These are phyloP conservation scores for Erodium maritimum DNA, from an alignment of 345 rosid genomes.

Conservation along the genomic window DNA sequence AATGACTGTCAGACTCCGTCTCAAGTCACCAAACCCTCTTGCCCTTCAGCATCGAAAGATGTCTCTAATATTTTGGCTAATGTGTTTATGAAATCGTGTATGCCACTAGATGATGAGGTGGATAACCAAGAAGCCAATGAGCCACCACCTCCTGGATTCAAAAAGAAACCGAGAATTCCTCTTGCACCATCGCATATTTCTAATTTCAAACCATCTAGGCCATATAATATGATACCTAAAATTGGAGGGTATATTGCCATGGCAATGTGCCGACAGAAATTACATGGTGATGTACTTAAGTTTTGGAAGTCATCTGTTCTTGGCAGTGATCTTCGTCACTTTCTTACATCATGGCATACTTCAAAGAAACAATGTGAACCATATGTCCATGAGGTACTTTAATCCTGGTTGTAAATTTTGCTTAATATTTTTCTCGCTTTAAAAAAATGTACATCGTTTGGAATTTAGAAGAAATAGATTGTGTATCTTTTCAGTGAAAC, in stretches of 20 bases:
- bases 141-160: conserved; percentile 66
- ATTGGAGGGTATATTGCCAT: conserved; percentile 45
- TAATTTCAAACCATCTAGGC: conserved; percentile 32
- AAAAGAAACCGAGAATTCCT: conserved; percentile 15
- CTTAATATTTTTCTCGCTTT: background rate
- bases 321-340: conserved; percentile 27
- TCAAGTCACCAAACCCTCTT: conserved; percentile 18
- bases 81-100: conserved; percentile 32
- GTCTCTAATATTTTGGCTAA: conserved; percentile 25
- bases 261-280: conserved; percentile 73
- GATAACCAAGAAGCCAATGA: conserved; percentile 33
- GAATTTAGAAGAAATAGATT: background rate
- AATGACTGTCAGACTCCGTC: conserved; percentile 15
- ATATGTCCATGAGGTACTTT: conserved; percentile 17
- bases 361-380: conserved; percentile 13
- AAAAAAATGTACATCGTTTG: background rate
- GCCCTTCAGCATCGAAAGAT: conserved; percentile 21
- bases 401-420: background rate
- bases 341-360: conserved; percentile 22
- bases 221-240: conserved; percentile 27
- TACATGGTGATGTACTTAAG: conserved; percentile 52
- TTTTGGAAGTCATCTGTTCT: conserved; percentile 48
- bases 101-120: conserved; percentile 18
- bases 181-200: conserved; percentile 19
- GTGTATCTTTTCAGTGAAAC: background rate